Evolutionary conservation across 2,329 filamentous ascomycete species (phyloP), one percentile per base, ranked within the genome.

Genomic region (Bisporella sp.): DNA sequence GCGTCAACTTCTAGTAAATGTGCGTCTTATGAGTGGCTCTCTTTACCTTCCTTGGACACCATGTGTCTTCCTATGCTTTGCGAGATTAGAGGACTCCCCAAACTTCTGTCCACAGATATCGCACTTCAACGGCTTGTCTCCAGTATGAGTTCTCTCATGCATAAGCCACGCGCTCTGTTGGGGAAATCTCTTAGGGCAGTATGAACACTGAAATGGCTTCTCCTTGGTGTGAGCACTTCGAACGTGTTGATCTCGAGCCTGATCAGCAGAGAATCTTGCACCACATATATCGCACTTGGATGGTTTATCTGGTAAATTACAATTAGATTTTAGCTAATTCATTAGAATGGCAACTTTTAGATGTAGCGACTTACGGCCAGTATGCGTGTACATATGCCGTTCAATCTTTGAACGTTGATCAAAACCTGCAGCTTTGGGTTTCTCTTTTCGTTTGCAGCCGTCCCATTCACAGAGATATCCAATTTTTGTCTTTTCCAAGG

Each of bases 81-180:
- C 79, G 13, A 85, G 67, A 58, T 85, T 85, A 4, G 81, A 84
- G 0, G 81, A 84, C 62, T 85, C 81, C 53, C 77, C 75, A 60
- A 85, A 85, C 7, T 67, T 67, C 59, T 79, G 81, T 43, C 71
- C 72, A 57, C 82, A 85, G 30, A 76, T 69, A 1, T 78, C 73
- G 55, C 81, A 85, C 42, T 70, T 66, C 0, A 85, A 66, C 0
- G 81, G 81, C 60, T 85, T 85, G 44, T 79, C 75, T 41, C 81
- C 80, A 1, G 82, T 84, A 59, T 87, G 84, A 11, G 77, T 81
- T 39, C 82, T 74, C 58, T 77, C 75, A 58, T 87, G 84, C 72
- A 84, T 84, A 83, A 80, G 85, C 28, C 84, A 68, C 28, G 82
- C 82, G 55, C 80, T 84, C 56, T 85, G 82, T 54, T 85, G 82